These are phyloP conservation scores for Claviceps digitariae DNA, from an alignment of 2,329 filamentous ascomycete species.

Conservation along the genomic window DNA sequence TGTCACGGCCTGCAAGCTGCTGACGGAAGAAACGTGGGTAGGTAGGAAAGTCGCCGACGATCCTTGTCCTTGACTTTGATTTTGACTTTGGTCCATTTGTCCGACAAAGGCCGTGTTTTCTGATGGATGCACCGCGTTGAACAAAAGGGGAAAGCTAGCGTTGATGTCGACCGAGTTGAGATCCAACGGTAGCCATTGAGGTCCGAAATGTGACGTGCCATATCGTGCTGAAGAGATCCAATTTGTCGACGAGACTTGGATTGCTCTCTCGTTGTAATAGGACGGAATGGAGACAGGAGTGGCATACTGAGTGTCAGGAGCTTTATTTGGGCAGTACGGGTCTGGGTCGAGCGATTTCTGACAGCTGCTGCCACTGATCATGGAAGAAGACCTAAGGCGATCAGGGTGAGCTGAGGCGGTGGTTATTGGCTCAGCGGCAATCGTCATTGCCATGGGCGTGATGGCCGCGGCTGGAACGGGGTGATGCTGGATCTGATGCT, in stretches of 20 bases:
- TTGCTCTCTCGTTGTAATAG: not conserved
- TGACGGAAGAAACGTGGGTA: not conserved
- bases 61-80: too few relatives aligned
- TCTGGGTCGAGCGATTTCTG: not conserved
- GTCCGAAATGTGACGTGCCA: not conserved
- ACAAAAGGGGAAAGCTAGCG: not conserved
- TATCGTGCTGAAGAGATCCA: not conserved
- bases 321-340: not conserved
- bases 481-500: not conserved
- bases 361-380: not conserved
- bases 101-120: not conserved
- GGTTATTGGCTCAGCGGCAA: too few relatives aligned
- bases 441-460: too few relatives aligned
- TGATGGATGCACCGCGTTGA: not conserved
- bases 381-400: not conserved
- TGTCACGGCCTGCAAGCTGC: not conserved
- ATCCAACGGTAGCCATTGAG: not conserved
- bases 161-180: not conserved
- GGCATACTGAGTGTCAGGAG: not conserved
- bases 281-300: not conserved
- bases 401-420: too few relatives aligned
- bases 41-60: not conserved
- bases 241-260: not conserved
- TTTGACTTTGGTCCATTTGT: not conserved
- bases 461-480: too few relatives aligned